Base-by-base conservation (phyloP, 352 stramenopile genomes). In the Thalassiosira mediterranea region DNA sequence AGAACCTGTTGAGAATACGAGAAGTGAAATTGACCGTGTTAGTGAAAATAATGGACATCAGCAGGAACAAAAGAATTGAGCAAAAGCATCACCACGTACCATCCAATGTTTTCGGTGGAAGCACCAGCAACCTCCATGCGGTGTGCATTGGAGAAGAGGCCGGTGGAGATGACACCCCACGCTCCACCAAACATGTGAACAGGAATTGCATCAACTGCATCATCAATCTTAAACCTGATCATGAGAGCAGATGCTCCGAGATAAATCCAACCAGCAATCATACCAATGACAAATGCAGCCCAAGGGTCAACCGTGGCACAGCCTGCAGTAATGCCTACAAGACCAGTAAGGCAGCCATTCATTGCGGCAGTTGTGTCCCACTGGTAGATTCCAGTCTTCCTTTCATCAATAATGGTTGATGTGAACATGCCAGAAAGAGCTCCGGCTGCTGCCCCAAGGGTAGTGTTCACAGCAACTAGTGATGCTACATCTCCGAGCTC, bases 281-380 rank as follows among this genome's bases (percentile, higher is more conserved):
- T 64, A 40, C 90, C 89, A 51, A 95, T 90, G 13, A 91, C 54
- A 26, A 94, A 70, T 15, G 86, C 89, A 17, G 76, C 88, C 79
- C 86, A 90, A 8, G 82, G 77, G 37, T 95, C 78, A 21, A 95
- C 76, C 26, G 87, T 74, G 4, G 82, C 76, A 53, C 85, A 91
- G 25, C 72, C 73, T 15, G 87, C 86, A 0, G 90, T 94, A 37
- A 94, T 91, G 26, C 67, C 74, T 34, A 95, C 90, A 42, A 94
- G 83, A 7, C 91, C 91, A 37, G 79, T 85, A 21, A 96, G 79
- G 17, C 87, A 89, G 34, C 89, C 88, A 62, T 95, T 95, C 69
- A 88, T 88, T 7, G 77, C 79, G 25, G 70, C 63, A 38, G 31
- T 72, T 21, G 86, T 59, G 69, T 90, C 83, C 64, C 69, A 83